A percentile compares a stretch with the other conserved stretches of the same genome.
Conservation (phyloP, 2,329 filamentous ascomycete species). For the Triangularia setosa region DNA sequence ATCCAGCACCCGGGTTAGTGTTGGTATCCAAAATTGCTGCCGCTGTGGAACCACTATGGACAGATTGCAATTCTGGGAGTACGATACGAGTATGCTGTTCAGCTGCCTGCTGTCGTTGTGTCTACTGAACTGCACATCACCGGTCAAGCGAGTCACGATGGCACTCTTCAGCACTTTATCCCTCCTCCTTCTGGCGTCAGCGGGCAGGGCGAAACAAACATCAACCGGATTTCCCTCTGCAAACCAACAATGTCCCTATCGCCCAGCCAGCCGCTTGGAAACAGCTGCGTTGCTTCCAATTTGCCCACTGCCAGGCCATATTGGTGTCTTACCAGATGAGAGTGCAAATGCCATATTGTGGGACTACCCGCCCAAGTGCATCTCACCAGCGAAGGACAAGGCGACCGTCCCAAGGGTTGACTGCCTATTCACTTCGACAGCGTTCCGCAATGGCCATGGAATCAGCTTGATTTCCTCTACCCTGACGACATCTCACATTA, state of each 20-base stretch:
- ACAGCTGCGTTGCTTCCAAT: not conserved
- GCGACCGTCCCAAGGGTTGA: conserved; percentile 9
- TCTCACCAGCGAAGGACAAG: conserved; percentile 1
- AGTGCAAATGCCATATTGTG: not conserved
- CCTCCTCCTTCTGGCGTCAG: not conserved
- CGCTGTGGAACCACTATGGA: conserved; percentile 6
- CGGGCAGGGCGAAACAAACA: not conserved
- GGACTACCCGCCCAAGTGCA: conserved; percentile 1
- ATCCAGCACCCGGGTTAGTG: not conserved
- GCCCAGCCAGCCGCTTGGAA: not conserved
- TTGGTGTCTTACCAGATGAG: not conserved
- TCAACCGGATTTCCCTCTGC: not conserved
- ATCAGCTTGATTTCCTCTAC: conserved; percentile 34
- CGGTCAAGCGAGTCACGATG: not conserved
- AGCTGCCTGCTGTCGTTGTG: not conserved
- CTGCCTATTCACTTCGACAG: conserved; percentile 21
- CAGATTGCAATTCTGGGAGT: conserved; percentile 7
- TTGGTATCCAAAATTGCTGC: not conserved
- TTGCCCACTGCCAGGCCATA: not conserved
- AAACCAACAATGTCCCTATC: not conserved
- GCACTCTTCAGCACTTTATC: not conserved
- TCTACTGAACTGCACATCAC: not conserved
- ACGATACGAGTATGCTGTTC: not conserved
- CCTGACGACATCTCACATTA: conserved; percentile 27
- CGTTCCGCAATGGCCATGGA: conserved; percentile 28